A percentile compares a stretch with the other conserved stretches of the same genome.
phyloP scores from a whole-genome alignment of 176 grass and related monocot species.

The Ampelocalamus luodianensis region DNA sequence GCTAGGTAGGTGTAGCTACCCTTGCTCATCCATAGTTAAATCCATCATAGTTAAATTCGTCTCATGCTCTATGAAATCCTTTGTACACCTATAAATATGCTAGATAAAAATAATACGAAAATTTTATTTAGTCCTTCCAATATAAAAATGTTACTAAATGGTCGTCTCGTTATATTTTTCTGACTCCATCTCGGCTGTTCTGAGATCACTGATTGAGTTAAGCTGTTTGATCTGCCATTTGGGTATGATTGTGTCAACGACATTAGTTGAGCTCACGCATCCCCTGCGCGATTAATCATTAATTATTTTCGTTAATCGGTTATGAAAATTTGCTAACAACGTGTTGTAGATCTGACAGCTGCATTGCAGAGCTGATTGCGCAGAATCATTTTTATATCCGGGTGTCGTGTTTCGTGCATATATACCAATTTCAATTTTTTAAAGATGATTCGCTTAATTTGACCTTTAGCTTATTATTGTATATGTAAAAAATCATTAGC shows the following conservation, averaged over 20 bases:
- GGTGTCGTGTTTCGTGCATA: not conserved
- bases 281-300: not conserved
- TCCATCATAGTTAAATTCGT: not conserved
- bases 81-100: too few species aligned
- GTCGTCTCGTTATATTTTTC: too few species aligned
- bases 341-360: not conserved
- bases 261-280: slow-evolving; percentile 12
- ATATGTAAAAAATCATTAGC: not conserved
- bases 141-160: too few species aligned
- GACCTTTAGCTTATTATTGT: not conserved
- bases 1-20: too few species aligned
- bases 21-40: not conserved
- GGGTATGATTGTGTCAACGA: not conserved
- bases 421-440: not conserved
- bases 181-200: not conserved
- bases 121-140: too few species aligned
- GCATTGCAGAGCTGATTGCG: not conserved
- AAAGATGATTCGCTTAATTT: not conserved
- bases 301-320: not conserved
- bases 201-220: not conserved
- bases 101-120: too few species aligned
- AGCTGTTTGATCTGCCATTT: not conserved
- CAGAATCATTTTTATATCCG: not conserved
- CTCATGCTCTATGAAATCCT: too few species aligned
- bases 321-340: not conserved